Percentiles rank a stretch among this genome's conserved stretches.
Conservation (phyloP, 73 alveolate genomes). For the Uronychia setigera region DNA sequence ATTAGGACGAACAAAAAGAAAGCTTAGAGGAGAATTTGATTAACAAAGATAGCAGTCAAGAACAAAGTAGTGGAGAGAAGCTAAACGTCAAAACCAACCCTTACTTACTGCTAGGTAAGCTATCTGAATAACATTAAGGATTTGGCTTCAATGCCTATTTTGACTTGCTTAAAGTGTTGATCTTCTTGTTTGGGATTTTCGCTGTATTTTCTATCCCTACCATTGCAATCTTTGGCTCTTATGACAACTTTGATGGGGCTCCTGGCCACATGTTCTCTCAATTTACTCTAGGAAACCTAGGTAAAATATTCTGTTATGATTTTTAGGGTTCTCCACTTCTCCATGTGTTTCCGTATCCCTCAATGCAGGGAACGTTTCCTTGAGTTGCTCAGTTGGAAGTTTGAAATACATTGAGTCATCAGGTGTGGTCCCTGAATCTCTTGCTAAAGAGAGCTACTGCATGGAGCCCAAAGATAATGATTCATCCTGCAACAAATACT, state of each 20-base stretch:
- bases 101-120: too few species aligned
- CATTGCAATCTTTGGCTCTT: too few species aligned
- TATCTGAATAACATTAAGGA: too few species aligned
- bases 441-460: neutral
- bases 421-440: neutral
- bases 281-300: neutral
- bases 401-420: neutral
- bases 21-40: too few species aligned
- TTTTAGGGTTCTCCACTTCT: neutral
- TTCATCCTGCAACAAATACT: neutral
- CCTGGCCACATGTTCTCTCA: slow-evolving; percentile 3
- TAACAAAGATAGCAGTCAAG: too few species aligned
- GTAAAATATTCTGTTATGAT: neutral
- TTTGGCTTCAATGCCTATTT: too few species aligned
- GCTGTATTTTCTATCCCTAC: too few species aligned
- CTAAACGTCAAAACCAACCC: too few species aligned
- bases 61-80: too few species aligned
- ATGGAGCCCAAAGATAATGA: neutral
- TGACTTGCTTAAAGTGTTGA: too few species aligned
- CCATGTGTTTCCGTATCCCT: neutral
- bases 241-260: neutral
- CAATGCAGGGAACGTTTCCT: neutral
- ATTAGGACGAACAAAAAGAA: too few species aligned
- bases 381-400: neutral
- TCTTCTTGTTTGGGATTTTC: too few species aligned